Percentiles rank a stretch among this genome's conserved stretches.
These are phyloP conservation scores for Arabidopsis arenosa DNA, from an alignment of 345 rosid genomes.

Conservation along the genomic window DNA sequence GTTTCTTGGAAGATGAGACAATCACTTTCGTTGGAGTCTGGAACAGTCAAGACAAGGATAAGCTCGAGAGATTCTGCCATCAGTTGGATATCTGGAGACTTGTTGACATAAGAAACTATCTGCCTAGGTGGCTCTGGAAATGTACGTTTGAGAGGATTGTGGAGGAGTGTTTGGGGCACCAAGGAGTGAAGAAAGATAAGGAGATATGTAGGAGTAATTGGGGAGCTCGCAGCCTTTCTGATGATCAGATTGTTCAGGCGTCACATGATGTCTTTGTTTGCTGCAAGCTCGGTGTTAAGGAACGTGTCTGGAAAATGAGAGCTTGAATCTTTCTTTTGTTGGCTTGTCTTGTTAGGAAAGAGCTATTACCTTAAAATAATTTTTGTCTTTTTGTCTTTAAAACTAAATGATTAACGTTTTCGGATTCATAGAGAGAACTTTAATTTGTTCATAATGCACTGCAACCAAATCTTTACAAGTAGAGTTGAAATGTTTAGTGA, in stretches of 20 bases:
- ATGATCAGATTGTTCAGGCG: not conserved
- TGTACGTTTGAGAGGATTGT: not conserved
- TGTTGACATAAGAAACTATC: not conserved
- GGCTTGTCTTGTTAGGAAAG: not conserved
- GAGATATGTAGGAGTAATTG: conserved; percentile 12
- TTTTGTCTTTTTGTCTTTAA: not conserved
- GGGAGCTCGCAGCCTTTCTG: not conserved
- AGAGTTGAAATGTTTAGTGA: conserved; percentile 17
- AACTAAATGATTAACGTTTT: too few relatives aligned
- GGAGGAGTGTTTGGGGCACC: not conserved
- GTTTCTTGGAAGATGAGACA: not conserved
- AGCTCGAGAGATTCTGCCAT: conserved; percentile 8
- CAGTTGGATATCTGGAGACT: conserved; percentile 3
- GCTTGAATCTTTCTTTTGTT: not conserved
- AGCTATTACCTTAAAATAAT: not conserved
- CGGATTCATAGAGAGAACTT: not conserved
- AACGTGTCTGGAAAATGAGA: not conserved
- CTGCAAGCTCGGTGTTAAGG: conserved; percentile 10
- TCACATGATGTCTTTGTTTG: conserved; percentile 11
- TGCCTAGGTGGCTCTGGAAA: not conserved
- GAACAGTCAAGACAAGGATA: not conserved
- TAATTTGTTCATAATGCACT: conserved; percentile 12
- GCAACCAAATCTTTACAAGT: conserved; percentile 25
- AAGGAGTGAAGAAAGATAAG: not conserved
- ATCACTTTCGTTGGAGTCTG: conserved; percentile 4